These are phyloP conservation scores for Neoboletus subvelutipes DNA, from an alignment of 768 basidiomycete species.

Conservation along the genomic window DNA sequence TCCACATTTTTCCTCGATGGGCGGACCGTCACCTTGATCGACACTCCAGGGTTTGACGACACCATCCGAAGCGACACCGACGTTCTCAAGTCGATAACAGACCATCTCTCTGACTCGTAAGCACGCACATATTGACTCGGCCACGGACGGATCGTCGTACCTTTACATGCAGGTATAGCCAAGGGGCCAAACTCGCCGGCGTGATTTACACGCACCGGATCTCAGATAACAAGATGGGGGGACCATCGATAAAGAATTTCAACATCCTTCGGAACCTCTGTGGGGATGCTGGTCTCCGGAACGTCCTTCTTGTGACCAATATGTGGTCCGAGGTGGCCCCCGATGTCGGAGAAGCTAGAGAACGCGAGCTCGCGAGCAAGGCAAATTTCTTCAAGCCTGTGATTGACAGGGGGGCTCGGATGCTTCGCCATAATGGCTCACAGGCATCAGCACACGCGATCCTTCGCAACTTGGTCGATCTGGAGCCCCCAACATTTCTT, in stretches of 20 bases:
- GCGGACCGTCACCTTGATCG: conserved; percentile 45
- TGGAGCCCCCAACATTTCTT: conserved; percentile 42
- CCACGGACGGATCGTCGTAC: background rate
- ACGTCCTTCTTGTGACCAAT: conserved; percentile 51
- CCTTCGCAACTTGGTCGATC: conserved; percentile 42
- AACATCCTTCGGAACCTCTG: conserved; percentile 52
- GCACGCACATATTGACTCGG: background rate
- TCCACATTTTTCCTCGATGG: conserved; percentile 45
- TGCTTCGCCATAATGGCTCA: conserved; percentile 45
- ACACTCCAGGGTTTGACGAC: conserved; percentile 64
- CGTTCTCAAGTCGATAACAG: conserved; percentile 46
- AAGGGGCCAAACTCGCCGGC: conserved; percentile 33
- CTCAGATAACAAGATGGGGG: conserved; percentile 47
- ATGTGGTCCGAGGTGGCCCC: conserved; percentile 48
- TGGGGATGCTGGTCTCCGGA: conserved; percentile 45
- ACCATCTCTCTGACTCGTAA: conserved; percentile 27
- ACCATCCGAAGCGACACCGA: conserved; percentile 46
- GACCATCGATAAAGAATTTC: conserved; percentile 50
- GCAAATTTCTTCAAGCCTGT: conserved; percentile 52
- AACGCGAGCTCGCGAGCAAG: conserved; percentile 41
- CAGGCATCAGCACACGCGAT: conserved; percentile 44
- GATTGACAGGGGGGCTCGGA: conserved; percentile 44
- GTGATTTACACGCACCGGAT: conserved; percentile 56
- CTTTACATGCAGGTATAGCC: conserved; percentile 24
- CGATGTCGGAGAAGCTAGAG: conserved; percentile 39